Conservation (phyloP, 768 basidiomycete genomes). For the Crucibulum laeve region DNA sequence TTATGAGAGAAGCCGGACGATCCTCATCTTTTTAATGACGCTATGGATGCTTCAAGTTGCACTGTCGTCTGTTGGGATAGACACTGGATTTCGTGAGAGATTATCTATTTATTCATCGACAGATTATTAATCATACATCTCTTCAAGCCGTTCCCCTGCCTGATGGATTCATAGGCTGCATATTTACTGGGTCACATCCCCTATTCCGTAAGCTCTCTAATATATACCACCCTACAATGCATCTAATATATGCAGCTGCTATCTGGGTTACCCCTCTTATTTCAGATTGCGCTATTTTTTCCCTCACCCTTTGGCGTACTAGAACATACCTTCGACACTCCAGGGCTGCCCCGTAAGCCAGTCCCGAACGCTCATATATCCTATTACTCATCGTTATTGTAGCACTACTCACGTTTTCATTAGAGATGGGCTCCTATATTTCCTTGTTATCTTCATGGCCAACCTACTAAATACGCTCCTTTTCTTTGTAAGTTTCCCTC, state of each 20-base stretch:
- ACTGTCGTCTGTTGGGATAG: neutral
- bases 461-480: conserved; percentile 14
- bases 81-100: neutral
- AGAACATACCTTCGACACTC: conserved; percentile 8
- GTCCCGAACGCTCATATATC: neutral
- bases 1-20: neutral
- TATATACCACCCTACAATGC: neutral
- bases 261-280: conserved; percentile 14
- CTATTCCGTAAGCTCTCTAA: conserved; percentile 6
- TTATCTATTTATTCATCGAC: neutral
- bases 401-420: conserved; percentile 14
- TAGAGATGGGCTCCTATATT: conserved; percentile 14
- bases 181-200: neutral
- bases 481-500: conserved; percentile 11
- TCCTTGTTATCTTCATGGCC: conserved; percentile 13
- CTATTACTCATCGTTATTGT: neutral
- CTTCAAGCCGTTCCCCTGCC: neutral
- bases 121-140: neutral
- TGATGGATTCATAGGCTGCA: neutral
- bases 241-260: conserved; percentile 4
- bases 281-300: conserved; percentile 12
- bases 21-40: neutral
- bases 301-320: conserved; percentile 13
- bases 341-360: conserved; percentile 7
- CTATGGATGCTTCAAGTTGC: neutral